Evolutionary conservation across 371 early-diverging fungal species (phyloP).

Genomic region (Mortierella sp.): DNA sequence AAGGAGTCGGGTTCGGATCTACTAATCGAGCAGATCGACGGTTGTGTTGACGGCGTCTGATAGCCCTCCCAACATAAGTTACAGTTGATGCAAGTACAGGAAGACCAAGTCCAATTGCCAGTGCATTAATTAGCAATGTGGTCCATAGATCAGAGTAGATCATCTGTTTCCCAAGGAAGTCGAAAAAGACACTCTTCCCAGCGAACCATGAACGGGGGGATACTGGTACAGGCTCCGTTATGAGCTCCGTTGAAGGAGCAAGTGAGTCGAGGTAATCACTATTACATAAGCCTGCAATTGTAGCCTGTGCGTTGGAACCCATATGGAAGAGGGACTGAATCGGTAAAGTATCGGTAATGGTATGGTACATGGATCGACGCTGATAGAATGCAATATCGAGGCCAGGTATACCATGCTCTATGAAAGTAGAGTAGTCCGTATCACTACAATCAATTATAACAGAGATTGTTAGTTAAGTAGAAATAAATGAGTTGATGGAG

Average conservation of each 20-base stretch:
- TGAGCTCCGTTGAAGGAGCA: background rate
- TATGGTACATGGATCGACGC: constrained; percentile 51
- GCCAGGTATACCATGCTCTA: constrained; percentile 71
- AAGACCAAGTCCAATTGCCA: constrained; percentile 56
- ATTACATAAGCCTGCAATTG: constrained; percentile 41
- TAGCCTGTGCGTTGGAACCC: constrained; percentile 52
- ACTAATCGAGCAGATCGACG: background rate
- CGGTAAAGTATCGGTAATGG: constrained; percentile 30
- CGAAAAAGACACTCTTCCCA: constrained; percentile 60
- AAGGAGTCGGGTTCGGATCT: constrained; percentile 16
- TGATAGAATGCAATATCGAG: constrained; percentile 79
- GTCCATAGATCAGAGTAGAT: constrained; percentile 60
- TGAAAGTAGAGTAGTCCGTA: constrained; percentile 76
- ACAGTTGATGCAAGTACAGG: constrained; percentile 23
- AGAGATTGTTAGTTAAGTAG: background rate
- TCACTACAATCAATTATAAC: constrained; percentile 58
- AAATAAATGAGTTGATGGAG: background rate
- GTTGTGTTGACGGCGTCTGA: constrained; percentile 3
- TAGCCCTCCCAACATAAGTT: constrained; percentile 19
- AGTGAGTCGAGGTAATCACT: constrained; percentile 35
- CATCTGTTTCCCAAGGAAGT: constrained; percentile 66
- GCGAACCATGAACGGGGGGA: constrained; percentile 29
- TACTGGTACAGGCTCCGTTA: background rate
- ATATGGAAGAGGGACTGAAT: constrained; percentile 47
- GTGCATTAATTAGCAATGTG: constrained; percentile 49